Evolutionary conservation across 2,329 filamentous ascomycete species (phyloP).

Genomic region (Aureobasidium sp.): DNA sequence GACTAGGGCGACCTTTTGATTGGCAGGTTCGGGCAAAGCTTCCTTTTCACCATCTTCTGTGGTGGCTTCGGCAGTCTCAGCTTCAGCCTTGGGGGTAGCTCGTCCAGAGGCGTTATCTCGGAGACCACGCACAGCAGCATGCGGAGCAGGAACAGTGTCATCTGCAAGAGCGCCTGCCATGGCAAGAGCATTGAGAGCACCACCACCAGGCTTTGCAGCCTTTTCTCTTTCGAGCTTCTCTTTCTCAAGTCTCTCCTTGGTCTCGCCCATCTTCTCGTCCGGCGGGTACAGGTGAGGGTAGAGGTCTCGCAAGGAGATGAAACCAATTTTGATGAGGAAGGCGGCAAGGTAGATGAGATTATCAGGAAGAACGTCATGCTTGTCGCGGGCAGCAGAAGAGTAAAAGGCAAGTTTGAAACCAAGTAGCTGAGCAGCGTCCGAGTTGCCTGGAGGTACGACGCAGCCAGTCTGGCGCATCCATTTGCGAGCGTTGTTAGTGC

Average conservation of each 20-base stretch:
- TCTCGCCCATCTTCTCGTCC: constrained; percentile 72
- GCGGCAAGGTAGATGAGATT: constrained; percentile 91
- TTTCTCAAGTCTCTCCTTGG: constrained; percentile 63
- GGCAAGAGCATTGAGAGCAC: constrained; percentile 71
- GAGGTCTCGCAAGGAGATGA: constrained; percentile 83
- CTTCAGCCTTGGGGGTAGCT: constrained; percentile 35
- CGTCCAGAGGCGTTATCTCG: constrained; percentile 41
- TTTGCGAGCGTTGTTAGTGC: constrained; percentile 53
- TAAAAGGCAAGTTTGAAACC: constrained; percentile 98
- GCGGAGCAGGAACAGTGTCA: constrained; percentile 53
- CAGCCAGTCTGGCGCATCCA: constrained; percentile 81
- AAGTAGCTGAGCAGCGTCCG: constrained; percentile 85
- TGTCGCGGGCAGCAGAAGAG: constrained; percentile 68
- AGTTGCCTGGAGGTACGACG: constrained; percentile 76
- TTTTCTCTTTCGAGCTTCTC: constrained; percentile 74
- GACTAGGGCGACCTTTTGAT: constrained; percentile 82
- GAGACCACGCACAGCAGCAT: constrained; percentile 25
- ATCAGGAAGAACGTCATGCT: constrained; percentile 72
- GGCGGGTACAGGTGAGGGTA: constrained; percentile 86
- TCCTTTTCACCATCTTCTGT: constrained; percentile 35
- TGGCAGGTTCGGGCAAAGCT: constrained; percentile 60
- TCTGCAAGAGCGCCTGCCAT: constrained; percentile 82
- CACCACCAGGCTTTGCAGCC: constrained; percentile 61
- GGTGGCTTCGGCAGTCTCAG: constrained; percentile 28
- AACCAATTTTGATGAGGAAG: constrained; percentile 91